Evolutionary conservation across 352 stramenopile species (phyloP).

Genomic region (Phytophthora kernoviae): DNA sequence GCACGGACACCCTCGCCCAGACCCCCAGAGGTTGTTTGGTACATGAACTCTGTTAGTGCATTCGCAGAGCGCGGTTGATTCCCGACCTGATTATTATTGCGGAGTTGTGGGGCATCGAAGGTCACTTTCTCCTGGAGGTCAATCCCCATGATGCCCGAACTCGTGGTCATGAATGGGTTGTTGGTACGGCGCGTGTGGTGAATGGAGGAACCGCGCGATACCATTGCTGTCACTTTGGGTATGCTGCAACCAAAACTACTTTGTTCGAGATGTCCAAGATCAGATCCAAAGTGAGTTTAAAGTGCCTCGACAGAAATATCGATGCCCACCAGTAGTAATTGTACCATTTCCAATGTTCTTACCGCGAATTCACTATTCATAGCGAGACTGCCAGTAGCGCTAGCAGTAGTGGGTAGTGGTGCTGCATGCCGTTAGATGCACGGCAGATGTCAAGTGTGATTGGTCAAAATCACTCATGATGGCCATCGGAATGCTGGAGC

Average conservation of each 20-base stretch:
- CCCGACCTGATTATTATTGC: conserved; percentile 37
- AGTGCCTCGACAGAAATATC: conserved; percentile 11
- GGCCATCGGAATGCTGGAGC: conserved; percentile 27
- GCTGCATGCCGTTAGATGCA: too few species aligned
- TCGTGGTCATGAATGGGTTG: conserved; percentile 89
- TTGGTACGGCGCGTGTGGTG: conserved; percentile 70
- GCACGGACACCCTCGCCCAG: conserved; percentile 52
- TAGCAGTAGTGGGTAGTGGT: too few species aligned
- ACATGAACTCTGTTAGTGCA: conserved; percentile 76
- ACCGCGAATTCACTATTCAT: conserved; percentile 19
- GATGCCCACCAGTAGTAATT: conserved; percentile 14
- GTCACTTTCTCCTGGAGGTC: conserved; percentile 69
- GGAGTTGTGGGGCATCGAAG: conserved; percentile 62
- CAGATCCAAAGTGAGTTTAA: too few species aligned
- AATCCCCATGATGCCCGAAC: conserved; percentile 82
- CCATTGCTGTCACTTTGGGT: conserved; percentile 38
- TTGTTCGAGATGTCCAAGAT: neutral
- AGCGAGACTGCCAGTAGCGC: conserved; percentile 12
- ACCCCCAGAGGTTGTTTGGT: conserved; percentile 67
- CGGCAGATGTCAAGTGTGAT: too few species aligned
- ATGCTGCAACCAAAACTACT: neutral
- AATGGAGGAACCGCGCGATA: conserved; percentile 75
- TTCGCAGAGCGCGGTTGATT: conserved; percentile 27
- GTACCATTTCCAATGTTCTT: conserved; percentile 15
- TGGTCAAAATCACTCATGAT: too few species aligned